These are phyloP conservation scores for Jatropha multifida DNA, from an alignment of 441 rosid species.

Conservation along the genomic window DNA sequence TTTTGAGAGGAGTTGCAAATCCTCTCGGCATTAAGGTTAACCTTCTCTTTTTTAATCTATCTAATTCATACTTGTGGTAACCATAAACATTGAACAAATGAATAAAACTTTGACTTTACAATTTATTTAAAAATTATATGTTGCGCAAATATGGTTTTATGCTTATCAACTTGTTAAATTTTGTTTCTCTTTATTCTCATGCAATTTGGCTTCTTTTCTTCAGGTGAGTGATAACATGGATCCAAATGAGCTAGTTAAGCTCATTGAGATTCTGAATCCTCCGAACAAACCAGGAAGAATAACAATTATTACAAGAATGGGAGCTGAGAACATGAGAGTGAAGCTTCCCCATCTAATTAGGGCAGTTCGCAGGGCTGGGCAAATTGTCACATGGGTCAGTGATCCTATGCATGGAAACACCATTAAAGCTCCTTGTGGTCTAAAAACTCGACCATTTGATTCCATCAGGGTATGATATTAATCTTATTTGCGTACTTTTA, in stretches of 20 bases:
- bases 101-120: too few relatives aligned
- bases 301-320: conserved; percentile 88
- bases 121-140: too few relatives aligned
- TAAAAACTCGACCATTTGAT: conserved; percentile 93
- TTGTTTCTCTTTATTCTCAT: neutral
- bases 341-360: conserved; percentile 91
- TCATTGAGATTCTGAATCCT: conserved; percentile 86
- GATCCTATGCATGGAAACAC: conserved; percentile 99
- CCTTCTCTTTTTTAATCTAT: neutral
- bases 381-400: conserved; percentile 93
- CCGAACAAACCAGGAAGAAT: conserved; percentile 91
- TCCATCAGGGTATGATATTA: conserved; percentile 70
- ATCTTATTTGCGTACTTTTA: conserved; percentile 7
- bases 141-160: too few relatives aligned
- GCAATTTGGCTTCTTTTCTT: conserved; percentile 25
- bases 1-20: conserved; percentile 89
- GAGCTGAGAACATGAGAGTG: conserved; percentile 98
- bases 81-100: neutral
- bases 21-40: conserved; percentile 92
- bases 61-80: neutral
- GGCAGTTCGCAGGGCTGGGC: conserved; percentile 83
- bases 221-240: conserved; percentile 98
- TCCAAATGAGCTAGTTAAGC: conserved; percentile 84
- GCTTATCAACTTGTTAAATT: neutral
- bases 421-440: conserved; percentile 87